Percentiles rank a stretch among this genome's conserved stretches.
phyloP scores from a whole-genome alignment of 306 rosid genomes.

The Dalbergia oliveri region DNA sequence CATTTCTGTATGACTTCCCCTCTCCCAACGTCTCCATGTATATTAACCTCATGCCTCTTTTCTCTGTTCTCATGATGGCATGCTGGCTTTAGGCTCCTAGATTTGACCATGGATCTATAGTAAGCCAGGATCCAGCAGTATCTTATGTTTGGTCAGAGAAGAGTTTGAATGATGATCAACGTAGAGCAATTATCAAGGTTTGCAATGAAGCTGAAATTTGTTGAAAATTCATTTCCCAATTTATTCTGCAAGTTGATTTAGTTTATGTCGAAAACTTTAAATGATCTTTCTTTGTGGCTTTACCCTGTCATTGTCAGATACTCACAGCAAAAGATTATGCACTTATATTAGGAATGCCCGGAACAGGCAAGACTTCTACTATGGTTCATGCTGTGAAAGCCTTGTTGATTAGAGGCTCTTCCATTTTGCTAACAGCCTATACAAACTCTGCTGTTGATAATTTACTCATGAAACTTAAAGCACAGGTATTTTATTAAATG shows the following conservation, averaged over 20 bases:
- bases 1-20: slow-evolving; percentile 18
- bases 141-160: slow-evolving; percentile 82
- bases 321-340: slow-evolving; percentile 91
- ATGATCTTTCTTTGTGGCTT: slow-evolving; percentile 35
- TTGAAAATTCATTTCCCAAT: slow-evolving; percentile 24
- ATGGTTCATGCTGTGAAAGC: slow-evolving; percentile 99
- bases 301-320: slow-evolving; percentile 64
- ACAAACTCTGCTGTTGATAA: slow-evolving; percentile 97
- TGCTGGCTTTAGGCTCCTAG: slow-evolving; percentile 80
- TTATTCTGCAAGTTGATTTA: slow-evolving; percentile 36
- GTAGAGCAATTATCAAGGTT: slow-evolving; percentile 93
- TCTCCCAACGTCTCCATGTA: slow-evolving; percentile 5
- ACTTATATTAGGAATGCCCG: slow-evolving; percentile 98
- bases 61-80: slow-evolving; percentile 31
- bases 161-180: slow-evolving; percentile 87
- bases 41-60: slow-evolving; percentile 36
- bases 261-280: slow-evolving; percentile 11
- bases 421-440: slow-evolving; percentile 92
- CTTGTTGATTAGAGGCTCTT: slow-evolving; percentile 84
- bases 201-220: slow-evolving; percentile 35
- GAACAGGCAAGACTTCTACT: slow-evolving; percentile 97
- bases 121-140: slow-evolving; percentile 96
- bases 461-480: slow-evolving; percentile 87
- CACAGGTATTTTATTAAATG: slow-evolving; percentile 65
- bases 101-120: slow-evolving; percentile 81